phyloP scores from a whole-genome alignment of 306 rosid genomes.

The Glycine tomentella region DNA sequence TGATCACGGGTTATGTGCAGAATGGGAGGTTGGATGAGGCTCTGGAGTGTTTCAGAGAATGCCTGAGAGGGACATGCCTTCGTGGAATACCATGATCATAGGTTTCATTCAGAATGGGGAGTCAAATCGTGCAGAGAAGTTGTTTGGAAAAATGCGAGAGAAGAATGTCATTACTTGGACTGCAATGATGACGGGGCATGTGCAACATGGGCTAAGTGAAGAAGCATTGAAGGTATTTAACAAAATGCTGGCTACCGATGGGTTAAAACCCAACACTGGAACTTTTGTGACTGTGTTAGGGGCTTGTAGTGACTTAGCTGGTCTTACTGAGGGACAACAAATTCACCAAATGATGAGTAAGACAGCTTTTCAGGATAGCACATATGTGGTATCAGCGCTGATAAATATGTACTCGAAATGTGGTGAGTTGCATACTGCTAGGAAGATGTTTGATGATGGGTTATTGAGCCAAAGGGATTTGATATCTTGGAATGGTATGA shows the following conservation, averaged over 20 bases:
- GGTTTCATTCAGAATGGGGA: slow-evolving; percentile 55
- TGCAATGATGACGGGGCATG: slow-evolving; percentile 63
- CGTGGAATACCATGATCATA: slow-evolving; percentile 61
- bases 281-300: slow-evolving; percentile 60
- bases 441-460: slow-evolving; percentile 59
- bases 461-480: slow-evolving; percentile 52
- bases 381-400: slow-evolving; percentile 50
- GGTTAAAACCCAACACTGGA: slow-evolving; percentile 57
- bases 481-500: slow-evolving; percentile 65
- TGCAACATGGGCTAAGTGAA: slow-evolving; percentile 56
- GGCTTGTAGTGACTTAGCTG: slow-evolving; percentile 63
- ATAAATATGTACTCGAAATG: slow-evolving; percentile 63
- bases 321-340: slow-evolving; percentile 58
- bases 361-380: slow-evolving; percentile 51
- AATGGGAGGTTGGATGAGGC: slow-evolving; percentile 58
- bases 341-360: slow-evolving; percentile 59
- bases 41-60: slow-evolving; percentile 53
- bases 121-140: slow-evolving; percentile 47
- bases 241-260: slow-evolving; percentile 49
- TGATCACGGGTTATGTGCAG: slow-evolving; percentile 52
- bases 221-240: slow-evolving; percentile 53
- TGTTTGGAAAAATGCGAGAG: slow-evolving; percentile 52
- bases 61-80: slow-evolving; percentile 59
- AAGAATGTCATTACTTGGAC: slow-evolving; percentile 63
- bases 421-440: slow-evolving; percentile 56